These are phyloP conservation scores for Phialophora chinensis DNA, from an alignment of 2,329 filamentous ascomycete species.

Conservation along the genomic window DNA sequence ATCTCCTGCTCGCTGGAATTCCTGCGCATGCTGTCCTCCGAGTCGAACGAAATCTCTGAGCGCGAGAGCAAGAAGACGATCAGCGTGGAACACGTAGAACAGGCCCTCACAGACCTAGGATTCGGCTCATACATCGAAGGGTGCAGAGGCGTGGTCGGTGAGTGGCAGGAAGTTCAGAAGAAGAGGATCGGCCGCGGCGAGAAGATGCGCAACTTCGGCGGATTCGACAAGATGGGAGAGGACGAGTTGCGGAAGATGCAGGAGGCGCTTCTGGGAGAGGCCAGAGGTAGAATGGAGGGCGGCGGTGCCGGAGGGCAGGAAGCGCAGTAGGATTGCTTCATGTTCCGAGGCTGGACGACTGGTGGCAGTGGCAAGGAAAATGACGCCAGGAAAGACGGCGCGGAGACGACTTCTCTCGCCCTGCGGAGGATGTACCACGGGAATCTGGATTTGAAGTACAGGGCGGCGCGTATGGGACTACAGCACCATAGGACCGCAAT, in stretches of 20 bases:
- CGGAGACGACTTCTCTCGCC: neutral
- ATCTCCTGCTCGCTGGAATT: conserved; percentile 99
- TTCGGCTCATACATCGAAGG: conserved; percentile 91
- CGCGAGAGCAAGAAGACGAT: conserved; percentile 99
- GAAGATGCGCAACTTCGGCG: conserved; percentile 96
- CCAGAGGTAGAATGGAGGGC: conserved; percentile 64
- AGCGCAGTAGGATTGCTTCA: conserved; percentile 2
- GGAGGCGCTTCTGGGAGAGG: conserved; percentile 86
- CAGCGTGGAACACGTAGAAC: conserved; percentile 95
- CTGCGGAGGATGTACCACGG: neutral
- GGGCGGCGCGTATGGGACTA: neutral
- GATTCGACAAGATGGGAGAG: conserved; percentile 87
- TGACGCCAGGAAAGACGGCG: no score
- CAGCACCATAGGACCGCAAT: neutral
- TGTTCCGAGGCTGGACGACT: neutral
- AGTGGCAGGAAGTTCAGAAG: conserved; percentile 93
- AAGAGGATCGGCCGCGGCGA: conserved; percentile 68
- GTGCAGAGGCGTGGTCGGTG: conserved; percentile 82
- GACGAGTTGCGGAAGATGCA: conserved; percentile 89
- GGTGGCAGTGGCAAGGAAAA: neutral
- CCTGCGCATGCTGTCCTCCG: conserved; percentile 96
- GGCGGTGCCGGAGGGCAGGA: conserved; percentile 10
- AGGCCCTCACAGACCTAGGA: conserved; percentile 87
- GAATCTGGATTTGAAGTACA: neutral
- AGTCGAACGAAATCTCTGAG: conserved; percentile 98